Base-by-base conservation (phyloP, 2,329 filamentous ascomycete species). In the Xylariaceae sp. region DNA sequence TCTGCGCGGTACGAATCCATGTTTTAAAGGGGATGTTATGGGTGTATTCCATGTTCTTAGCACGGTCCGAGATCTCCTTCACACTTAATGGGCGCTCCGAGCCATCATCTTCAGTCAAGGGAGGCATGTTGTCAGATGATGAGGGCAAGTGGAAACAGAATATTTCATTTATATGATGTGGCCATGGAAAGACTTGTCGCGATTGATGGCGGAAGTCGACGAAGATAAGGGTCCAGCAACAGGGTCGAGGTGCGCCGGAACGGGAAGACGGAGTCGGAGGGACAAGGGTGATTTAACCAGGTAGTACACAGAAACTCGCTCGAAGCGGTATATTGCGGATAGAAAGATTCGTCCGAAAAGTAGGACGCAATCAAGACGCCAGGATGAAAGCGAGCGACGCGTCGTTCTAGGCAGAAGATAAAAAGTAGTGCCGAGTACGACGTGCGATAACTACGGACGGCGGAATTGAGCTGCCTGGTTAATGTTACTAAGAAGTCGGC, bases 31-130 rank as follows among this genome's bases (percentile, higher is more conserved):
- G 83, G 55, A 96, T 88, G 37, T 82, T 81, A 1, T 82, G 81
- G 72, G 92, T 90, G 77, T 92, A 97, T 59, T 88, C 85, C 72
- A 94, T 97, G 64, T 88, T 84, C 64, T 87, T 81, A 2, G 93
- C 94, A 66, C 87, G 85, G 35, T 82, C 79, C 9, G 87, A 84
- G 61, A 97, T 88, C 70, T 95, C 88, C 68, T 88, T 87, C 59
- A 94, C 82, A 65, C 81, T 92, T 74, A 88, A 76, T 47, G 92
- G 92, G 69, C 77, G 76, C 54, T 73, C 73, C 5, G 73, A 74
- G 30, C 63, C 57, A 37, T 58, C 58, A 10, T 54, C 54, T 9
- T 48, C 51, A 9, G 37, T 41, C 8, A 52, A 6, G 17, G 61
- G 52, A 52, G 55, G 55, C 63, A 65, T 65, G 37, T 56, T 9